These are phyloP conservation scores for Aspergillus pseudotamarii DNA, from an alignment of 2,329 filamentous ascomycete species.

Conservation along the genomic window DNA sequence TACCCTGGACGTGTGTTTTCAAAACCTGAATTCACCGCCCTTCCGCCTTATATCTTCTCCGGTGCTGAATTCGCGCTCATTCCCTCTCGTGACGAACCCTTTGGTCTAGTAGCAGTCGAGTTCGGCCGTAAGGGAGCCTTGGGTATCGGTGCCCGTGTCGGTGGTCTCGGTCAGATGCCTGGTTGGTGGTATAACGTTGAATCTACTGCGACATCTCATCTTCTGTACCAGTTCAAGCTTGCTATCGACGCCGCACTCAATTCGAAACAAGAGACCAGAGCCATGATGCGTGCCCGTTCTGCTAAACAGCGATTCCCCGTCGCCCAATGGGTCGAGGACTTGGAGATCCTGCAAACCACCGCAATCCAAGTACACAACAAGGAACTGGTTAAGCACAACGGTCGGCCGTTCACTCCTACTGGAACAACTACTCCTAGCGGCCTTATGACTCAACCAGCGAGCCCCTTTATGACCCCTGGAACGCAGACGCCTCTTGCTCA, in stretches of 20 bases:
- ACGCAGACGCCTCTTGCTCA: constrained; percentile 39
- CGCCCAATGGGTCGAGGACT: constrained; percentile 66
- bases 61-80: constrained; percentile 71
- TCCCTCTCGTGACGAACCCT: constrained; percentile 69
- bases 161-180: constrained; percentile 70
- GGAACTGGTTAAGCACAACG: constrained; percentile 36
- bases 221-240: constrained; percentile 66
- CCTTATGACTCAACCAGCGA: constrained; percentile 22
- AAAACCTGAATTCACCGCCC: constrained; percentile 67
- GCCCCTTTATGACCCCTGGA: constrained; percentile 26
- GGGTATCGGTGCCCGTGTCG: constrained; percentile 67
- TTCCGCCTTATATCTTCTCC: constrained; percentile 68
- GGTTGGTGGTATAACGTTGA: constrained; percentile 73
- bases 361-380: constrained; percentile 62
- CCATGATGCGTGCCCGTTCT: constrained; percentile 66
- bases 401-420: constrained; percentile 40
- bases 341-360: constrained; percentile 63
- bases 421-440: constrained; percentile 35
- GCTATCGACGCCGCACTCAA: constrained; percentile 64
- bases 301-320: constrained; percentile 69
- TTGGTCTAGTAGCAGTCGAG: constrained; percentile 69
- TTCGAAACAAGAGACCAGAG: constrained; percentile 58
- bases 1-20: constrained; percentile 68
- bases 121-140: constrained; percentile 70
- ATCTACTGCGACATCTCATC: constrained; percentile 63